Base-by-base conservation (phyloP, 2,329 filamentous ascomycete species). In the Tolypocladium inflatum region DNA sequence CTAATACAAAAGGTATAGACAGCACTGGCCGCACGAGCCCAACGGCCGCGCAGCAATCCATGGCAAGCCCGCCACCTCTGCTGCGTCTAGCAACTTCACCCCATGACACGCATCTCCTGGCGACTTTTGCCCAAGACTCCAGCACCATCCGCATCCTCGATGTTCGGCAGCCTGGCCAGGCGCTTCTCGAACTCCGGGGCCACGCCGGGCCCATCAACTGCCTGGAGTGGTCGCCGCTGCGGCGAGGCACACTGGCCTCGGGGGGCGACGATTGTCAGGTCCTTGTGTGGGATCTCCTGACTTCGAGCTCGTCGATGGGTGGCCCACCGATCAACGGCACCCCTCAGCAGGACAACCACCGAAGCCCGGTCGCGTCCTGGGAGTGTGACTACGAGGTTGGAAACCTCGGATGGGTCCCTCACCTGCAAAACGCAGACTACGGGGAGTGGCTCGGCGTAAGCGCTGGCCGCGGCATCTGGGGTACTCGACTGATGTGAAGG, bases 101-200 rank as follows among this genome's bases (percentile, higher is more conserved):
- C 1, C 93, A 97, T 67, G 94, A 99, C 72, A 89, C 91, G 8
- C 92, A 99, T 70, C 85, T 99, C 39, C 84, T 99, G 41, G 93
- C 93, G n/a, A 99, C 94, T 0, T 97, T 99, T 71, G 93, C 94
- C 21, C 88, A 91, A 68, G 94, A 97, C 70, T 96, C 90, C 4
- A 92, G 88, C 66, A 78, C 96, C 39, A 92, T 99, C 69, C 90
- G 94, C 54, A 96, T 99, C 57, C 85, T 99, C 37, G 94, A 99
- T 68, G 93, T 97, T 3, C 88, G 94, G 54, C 94, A 99, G 74
- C 94, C 94, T 0, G 94, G 94, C 7, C 94, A 97, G 73, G 94
- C 94, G 2, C 81, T 99, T 5, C 83, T 99, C 33, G 94, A 99
- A 71, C 85, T 99, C 42, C 90, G 90, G 54, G 94, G 94, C 26